phyloP scores from a whole-genome alignment of 2,329 filamentous ascomycete genomes.

The Ascomycota sp. region DNA sequence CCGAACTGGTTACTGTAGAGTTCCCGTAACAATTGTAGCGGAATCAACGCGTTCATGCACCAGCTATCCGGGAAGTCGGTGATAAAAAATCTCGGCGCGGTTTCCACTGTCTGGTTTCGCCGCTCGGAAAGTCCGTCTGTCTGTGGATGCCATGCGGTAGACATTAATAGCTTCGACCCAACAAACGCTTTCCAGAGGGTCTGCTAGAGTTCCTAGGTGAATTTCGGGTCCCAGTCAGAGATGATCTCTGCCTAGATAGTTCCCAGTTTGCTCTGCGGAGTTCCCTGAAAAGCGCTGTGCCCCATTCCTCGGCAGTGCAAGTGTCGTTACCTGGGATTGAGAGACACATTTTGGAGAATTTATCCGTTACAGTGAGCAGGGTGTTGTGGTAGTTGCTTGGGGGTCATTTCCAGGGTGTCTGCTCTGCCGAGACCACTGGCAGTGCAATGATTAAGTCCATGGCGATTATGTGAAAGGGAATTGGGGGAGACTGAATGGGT shows the following conservation, averaged over 20 bases:
- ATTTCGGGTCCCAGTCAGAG: no score
- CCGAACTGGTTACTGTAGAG: no score
- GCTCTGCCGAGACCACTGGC: not conserved
- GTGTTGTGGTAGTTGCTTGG: not conserved
- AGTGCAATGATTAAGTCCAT: not conserved
- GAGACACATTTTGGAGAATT: not conserved
- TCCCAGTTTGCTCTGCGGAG: no score
- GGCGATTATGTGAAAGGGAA: not conserved
- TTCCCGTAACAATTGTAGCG: no score
- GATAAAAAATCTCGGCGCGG: not conserved
- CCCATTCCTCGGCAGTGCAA: not conserved
- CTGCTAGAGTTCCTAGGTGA: no score
- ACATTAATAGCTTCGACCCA: not conserved
- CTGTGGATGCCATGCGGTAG: not conserved
- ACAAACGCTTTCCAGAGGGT: no score
- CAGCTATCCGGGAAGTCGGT: no score
- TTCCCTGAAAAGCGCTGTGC: not conserved
- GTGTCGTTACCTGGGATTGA: not conserved
- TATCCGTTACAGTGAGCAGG: not conserved
- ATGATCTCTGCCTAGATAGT: no score
- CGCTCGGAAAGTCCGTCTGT: not conserved
- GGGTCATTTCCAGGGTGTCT: not conserved
- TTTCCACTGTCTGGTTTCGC: not conserved
- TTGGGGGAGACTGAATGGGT: not conserved
- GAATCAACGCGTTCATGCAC: no score